Evolutionary conservation across 352 stramenopile genomes (phyloP).

Genomic region (Pythium coloratum): DNA sequence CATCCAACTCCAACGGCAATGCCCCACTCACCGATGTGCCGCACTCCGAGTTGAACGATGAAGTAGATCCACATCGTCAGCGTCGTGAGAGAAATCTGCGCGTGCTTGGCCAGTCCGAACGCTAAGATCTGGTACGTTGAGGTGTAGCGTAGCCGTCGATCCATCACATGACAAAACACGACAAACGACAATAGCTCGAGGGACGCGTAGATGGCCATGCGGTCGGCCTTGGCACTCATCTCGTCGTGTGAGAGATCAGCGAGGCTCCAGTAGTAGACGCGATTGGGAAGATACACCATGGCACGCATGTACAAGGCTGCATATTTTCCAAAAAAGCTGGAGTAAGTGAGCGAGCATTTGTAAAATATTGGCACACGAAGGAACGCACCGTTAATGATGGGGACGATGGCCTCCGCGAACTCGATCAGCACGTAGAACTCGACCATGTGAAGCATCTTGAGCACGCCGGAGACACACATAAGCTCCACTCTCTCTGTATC

Average conservation of each 20-base stretch:
- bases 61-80: constrained; percentile 23
- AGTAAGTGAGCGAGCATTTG: no score
- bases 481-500: no score
- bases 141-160: neutral
- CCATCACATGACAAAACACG: neutral
- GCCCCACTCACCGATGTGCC: no score
- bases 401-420: constrained; percentile 27
- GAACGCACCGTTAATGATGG: constrained; percentile 20
- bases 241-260: constrained; percentile 1
- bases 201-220: neutral
- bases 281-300: neutral
- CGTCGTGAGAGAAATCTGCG: constrained; percentile 13
- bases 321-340: no score
- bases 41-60: constrained; percentile 8
- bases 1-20: no score
- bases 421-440: constrained; percentile 22
- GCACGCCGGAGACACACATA: neutral
- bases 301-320: no score
- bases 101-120: constrained; percentile 39
- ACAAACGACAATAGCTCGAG: constrained; percentile 4
- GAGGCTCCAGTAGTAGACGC: constrained; percentile 13
- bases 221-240: neutral
- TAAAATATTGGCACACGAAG: no score
- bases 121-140: constrained; percentile 20
- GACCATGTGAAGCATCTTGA: constrained; percentile 17